A percentile compares a stretch with the other conserved stretches of the same genome.
phyloP scores from a whole-genome alignment of 2,329 filamentous ascomycete species.

The Fusarium incarnatum region DNA sequence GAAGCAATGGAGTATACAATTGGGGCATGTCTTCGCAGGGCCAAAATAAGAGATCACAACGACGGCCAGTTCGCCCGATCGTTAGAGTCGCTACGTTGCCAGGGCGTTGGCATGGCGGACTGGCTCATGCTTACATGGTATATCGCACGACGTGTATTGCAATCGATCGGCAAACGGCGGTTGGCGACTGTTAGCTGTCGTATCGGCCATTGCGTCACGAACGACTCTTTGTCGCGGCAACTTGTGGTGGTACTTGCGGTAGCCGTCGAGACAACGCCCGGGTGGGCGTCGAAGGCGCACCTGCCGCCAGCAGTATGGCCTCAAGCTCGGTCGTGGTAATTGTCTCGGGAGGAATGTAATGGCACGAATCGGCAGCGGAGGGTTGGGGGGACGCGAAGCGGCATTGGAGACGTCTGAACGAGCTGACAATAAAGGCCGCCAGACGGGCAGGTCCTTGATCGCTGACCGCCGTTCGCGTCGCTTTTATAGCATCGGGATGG shows the following conservation, averaged over 20 bases:
- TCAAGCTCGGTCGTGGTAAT: not conserved
- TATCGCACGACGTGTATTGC: not conserved
- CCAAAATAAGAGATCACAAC: not conserved
- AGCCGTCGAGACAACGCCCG: not conserved
- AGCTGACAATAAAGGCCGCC: not conserved
- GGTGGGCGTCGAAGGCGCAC: not conserved
- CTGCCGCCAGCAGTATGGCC: not conserved
- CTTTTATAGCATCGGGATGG: not conserved
- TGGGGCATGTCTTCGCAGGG: not conserved
- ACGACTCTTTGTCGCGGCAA: not conserved
- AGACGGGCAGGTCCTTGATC: accelerated
- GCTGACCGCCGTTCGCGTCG: not conserved
- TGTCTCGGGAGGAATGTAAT: accelerated
- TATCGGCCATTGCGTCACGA: not conserved
- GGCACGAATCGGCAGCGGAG: not conserved
- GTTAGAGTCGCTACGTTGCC: not conserved
- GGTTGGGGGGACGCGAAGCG: not conserved
- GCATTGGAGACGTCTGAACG: not conserved
- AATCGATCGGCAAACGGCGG: not conserved
- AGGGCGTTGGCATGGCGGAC: too few species aligned
- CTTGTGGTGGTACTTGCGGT: not conserved
- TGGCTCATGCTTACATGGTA: not conserved
- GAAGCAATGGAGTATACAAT: not conserved
- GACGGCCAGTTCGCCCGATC: not conserved
- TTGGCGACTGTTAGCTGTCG: not conserved